phyloP scores from a whole-genome alignment of 2,329 filamentous ascomycete species.

The Sclerotiophoma versabilis region DNA sequence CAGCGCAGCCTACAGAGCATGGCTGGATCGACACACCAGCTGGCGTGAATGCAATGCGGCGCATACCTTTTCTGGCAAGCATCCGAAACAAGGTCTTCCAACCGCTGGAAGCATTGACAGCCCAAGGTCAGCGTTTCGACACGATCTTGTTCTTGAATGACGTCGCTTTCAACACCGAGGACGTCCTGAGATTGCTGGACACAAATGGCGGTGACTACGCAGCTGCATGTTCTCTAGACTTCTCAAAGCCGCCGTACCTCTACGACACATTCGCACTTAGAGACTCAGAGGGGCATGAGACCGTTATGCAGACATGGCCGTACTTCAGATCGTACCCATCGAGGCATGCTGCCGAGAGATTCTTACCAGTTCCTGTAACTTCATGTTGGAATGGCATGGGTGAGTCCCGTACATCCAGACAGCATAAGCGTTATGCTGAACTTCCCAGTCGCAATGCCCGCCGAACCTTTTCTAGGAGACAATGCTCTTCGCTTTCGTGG shows the following conservation, averaged over 20 bases:
- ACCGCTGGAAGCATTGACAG: conserved; percentile 62
- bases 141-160: conserved; percentile 70
- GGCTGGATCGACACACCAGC: conserved; percentile 70
- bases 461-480: conserved; percentile 31
- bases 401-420: background rate
- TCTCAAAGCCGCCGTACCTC: conserved; percentile 60
- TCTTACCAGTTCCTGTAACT: conserved; percentile 62
- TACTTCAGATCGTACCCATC: conserved; percentile 63
- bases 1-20: conserved; percentile 22
- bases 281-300: conserved; percentile 60
- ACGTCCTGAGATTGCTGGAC: conserved; percentile 63
- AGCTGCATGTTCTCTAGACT: conserved; percentile 69
- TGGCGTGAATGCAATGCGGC: conserved; percentile 60
- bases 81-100: conserved; percentile 70
- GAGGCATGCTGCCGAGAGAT: conserved; percentile 59
- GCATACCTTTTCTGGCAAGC: conserved; percentile 72
- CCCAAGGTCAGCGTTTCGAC: conserved; percentile 61
- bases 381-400: conserved; percentile 74
- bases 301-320: conserved; percentile 64
- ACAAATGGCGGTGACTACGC: conserved; percentile 67
- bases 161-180: conserved; percentile 65
- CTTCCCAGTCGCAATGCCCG: conserved; percentile 42
- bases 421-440: background rate
- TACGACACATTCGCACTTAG: conserved; percentile 71
- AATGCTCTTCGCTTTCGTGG: conserved; percentile 67